Base-by-base conservation (phyloP, 129 eudicot species). In the Pulicaria dysenterica region DNA sequence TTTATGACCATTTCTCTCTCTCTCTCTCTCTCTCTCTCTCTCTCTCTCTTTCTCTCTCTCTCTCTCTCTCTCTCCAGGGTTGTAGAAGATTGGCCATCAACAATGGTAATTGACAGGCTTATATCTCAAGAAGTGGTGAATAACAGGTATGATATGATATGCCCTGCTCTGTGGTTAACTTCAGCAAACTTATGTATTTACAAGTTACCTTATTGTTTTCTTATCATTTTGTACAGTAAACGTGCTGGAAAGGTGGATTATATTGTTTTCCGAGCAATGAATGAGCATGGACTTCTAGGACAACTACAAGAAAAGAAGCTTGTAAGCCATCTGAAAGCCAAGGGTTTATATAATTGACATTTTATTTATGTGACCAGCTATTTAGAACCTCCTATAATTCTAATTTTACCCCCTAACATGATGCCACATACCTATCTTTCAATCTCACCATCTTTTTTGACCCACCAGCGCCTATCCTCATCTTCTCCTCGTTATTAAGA, bases 221-320 rank as follows among this genome's bases (percentile, higher is more conserved):
- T 34, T 72, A 36, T 73, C 14, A 3, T 44, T 45, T 5, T 60
- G 47, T 38, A 34, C 59, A 91, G 97, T 83, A 82, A 85, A 80
- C 82, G 69, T 51, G 82, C 74, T 55, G 88, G 88, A 19, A 88
- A 88, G 81, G 89, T 86, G 16, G 95, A 91, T 64, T 83, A 79
- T 71, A 76, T 91, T 46, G 88, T 83, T 77, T 88, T 91, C 58
- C 82, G 92, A 73, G 97, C 95, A 47, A 78, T 88, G 85, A 83
- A 91, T 73, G 89, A 88, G 74, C 97, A 91, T 84, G 92, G 90
- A 43, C 85, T 91, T 75, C 95, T 91, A 60, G 80, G 78, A n/a
- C 95, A 91, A 79, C 88, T 91, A 74, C 97, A 88, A 73, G 95
- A 91, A 75, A 88, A 88, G 82, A 91, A 88, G 83, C 92, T 88